Base-by-base conservation (phyloP, 768 basidiomycete genomes). In the Kwoniella newhampshirensis region DNA sequence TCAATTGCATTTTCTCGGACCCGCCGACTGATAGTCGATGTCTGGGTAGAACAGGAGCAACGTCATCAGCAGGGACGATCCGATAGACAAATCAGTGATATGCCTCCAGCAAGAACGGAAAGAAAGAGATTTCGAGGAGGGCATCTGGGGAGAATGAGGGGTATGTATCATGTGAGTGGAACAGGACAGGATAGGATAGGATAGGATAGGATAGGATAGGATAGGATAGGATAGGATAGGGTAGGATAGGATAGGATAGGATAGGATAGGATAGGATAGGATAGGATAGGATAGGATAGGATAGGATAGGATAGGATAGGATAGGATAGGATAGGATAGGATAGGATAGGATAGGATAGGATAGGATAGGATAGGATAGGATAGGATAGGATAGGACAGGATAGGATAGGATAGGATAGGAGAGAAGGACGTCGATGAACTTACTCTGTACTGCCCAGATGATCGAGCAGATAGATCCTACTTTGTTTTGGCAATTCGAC, bases 391-490 rank as follows among this genome's bases (percentile, higher is more conserved):
- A 37, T 37, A 37, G 35, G n/a, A 37, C 35, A 37, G n/a, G 35
- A 37, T 37, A 37, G n/a, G 35, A 8, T 9, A 37, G n/a, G 8
- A n/a, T 9, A 8, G 35, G n/a, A 8, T 9, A 8, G 9, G 35
- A 9, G 35, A 9, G 9, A 42, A 28, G 13, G 39, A 23, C 15
- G 20, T 9, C 17, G 6, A 12, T 42, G 7, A 12, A 81, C 89
- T 73, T 75, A 97, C 93, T 99, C 96, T 51, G 85, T 88, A n/a
- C 87, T 87, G n/a, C 93, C 92, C 20, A 99, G 77, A 62, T 91
- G 85, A 72, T 98, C 96, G 20, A 99, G 78, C 7, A 99, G 81
- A 70, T 96, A 98, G 30, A 93, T 84, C 43, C 91, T 81, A n/a
- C 89, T 87, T 52, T 88, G 83, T 7, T 87, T 82, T 60, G 91